Evolutionary conservation across 805 yeast species (phyloP), one percentile per base, ranked within the genome.

Genomic region (Pichia insulana): DNA sequence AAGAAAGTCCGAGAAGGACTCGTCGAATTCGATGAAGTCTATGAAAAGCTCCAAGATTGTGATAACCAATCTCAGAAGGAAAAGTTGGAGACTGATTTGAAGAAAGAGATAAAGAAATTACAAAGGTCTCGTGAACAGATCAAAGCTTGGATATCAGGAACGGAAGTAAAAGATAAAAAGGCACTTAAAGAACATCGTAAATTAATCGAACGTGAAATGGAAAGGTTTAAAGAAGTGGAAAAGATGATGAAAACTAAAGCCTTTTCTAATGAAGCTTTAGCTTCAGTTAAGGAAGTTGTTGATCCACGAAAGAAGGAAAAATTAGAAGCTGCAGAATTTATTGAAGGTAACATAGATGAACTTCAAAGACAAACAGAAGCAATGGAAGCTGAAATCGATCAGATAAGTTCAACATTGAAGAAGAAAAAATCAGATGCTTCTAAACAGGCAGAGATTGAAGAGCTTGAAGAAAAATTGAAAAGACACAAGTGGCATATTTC

Each of bases 101-200:
- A 92, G 66, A 81, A 92, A 55, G 97, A 92, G 62, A 89, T 92
- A 63, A 90, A 92, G 64, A 90, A 88, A 62, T 71, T 90, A 44
- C 98, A 90, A 60, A 78, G 96, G 59, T 79, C 83, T 53, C 75
- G 97, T 59, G 98, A 90, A 62, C 97, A 88, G 66, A 85, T 90
- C 54, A 90, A 90, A 65, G 83, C 84, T 44, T 90, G 98, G 98
- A 66, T 88, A 59, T 78, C 90, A 34, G 89, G 90, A 51, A 84
- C 81, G 52, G 95, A 89, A 49, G 88, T 89, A 37, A 88, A 94
- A 60, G 95, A 90, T 54, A 92, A 87, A 59, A 84, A 83, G 54
- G 74, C 79, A 13, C 67, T 86, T 49, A 69, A 81, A 44, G 97
- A 90, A 54, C 83, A 88, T 56, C 70, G 92, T 48, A 68, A 72